A percentile compares a stretch with the other conserved stretches of the same genome.
Conservation (phyloP, 345 rosid species). For the Salix suchowensis region DNA sequence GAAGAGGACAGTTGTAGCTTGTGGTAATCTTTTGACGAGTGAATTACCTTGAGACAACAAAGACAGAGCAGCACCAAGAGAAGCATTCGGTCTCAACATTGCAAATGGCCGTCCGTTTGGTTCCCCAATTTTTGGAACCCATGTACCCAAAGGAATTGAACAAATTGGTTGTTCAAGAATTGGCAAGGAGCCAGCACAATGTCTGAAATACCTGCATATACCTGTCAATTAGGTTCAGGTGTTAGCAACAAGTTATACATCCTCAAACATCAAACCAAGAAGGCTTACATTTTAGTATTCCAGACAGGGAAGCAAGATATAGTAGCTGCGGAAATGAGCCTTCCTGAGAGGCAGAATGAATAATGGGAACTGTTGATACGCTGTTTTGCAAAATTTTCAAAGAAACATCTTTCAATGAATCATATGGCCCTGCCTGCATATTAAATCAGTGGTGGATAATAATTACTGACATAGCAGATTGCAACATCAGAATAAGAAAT, state of each 20-base stretch:
- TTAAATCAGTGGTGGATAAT: slow-evolving; percentile 7
- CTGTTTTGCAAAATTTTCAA: slow-evolving; percentile 71
- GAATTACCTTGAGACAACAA: slow-evolving; percentile 67
- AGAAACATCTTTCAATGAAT: slow-evolving; percentile 78
- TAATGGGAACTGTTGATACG: slow-evolving; percentile 76
- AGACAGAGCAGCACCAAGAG: slow-evolving; percentile 66
- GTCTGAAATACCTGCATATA: slow-evolving; percentile 86
- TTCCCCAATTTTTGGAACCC: slow-evolving; percentile 92
- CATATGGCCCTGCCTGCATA: slow-evolving; percentile 85
- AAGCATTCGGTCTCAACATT: slow-evolving; percentile 64
- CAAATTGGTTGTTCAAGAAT: slow-evolving; percentile 81
- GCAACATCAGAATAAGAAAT: neutral
- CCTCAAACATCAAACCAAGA: slow-evolving; percentile 14
- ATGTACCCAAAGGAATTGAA: slow-evolving; percentile 78
- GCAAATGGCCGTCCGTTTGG: slow-evolving; percentile 57
- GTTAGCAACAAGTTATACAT: slow-evolving; percentile 21
- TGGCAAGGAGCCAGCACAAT: slow-evolving; percentile 82
- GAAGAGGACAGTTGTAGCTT: neutral
- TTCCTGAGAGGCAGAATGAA: slow-evolving; percentile 48
- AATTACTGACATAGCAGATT: neutral
- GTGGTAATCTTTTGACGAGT: neutral
- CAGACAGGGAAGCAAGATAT: slow-evolving; percentile 90
- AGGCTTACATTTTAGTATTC: slow-evolving; percentile 78
- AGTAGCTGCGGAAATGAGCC: slow-evolving; percentile 75
- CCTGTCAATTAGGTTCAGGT: slow-evolving; percentile 44